phyloP scores from a whole-genome alignment of 768 basidiomycete genomes.

The Leucosporidium creatinivorum region DNA sequence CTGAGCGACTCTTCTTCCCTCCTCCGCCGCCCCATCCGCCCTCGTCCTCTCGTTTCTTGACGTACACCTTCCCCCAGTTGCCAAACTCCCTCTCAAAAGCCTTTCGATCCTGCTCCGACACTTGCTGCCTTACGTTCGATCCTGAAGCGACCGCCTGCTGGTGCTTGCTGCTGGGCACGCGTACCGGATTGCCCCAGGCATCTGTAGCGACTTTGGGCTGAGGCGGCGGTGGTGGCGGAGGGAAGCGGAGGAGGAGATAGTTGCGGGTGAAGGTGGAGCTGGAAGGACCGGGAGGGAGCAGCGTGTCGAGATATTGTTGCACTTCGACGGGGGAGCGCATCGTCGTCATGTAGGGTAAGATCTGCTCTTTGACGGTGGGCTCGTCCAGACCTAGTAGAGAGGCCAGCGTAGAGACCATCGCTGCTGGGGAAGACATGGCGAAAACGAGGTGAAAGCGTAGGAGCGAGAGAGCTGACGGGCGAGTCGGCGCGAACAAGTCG shows the following conservation, averaged over 20 bases:
- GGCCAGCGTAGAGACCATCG: no score
- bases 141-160: background rate
- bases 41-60: background rate
- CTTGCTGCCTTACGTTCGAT: background rate
- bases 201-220: background rate
- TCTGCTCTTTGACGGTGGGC: no score
- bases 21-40: background rate
- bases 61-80: conserved; percentile 3
- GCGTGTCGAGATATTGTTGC: background rate
- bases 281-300: conserved; percentile 9
- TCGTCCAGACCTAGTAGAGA: no score
- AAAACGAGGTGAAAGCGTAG: no score
- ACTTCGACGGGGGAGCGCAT: no score
- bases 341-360: no score
- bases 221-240: background rate
- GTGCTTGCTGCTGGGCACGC: background rate
- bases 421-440: no score
- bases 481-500: no score
- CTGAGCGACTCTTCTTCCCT: background rate
- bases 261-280: background rate
- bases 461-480: no score
- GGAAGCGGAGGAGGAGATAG: conserved; percentile 14
- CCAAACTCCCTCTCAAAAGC: background rate
- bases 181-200: background rate
- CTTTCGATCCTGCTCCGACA: background rate